Conservation (phyloP, 441 rosid species). For the Corymbia calophylla region DNA sequence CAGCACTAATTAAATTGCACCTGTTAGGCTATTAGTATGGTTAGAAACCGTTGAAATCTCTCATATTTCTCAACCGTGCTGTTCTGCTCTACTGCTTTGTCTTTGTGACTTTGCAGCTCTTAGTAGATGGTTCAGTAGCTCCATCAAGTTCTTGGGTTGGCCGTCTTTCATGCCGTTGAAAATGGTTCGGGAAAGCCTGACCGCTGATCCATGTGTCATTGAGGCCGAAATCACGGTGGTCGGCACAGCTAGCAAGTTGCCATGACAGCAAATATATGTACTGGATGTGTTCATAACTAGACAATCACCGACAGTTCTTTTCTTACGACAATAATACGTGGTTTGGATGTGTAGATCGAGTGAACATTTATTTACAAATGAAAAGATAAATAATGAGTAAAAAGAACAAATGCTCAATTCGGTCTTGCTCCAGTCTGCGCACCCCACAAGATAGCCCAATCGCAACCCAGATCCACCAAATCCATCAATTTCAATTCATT, state of each 20-base stretch:
- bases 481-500: too few species aligned
- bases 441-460: too few species aligned
- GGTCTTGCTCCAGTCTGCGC: too few species aligned
- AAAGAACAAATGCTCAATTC: too few species aligned
- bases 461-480: too few species aligned
- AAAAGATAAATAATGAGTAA: too few species aligned
- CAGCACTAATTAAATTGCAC: not conserved
- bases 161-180: not conserved
- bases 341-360: too few species aligned
- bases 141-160: rapidly evolving
- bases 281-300: not conserved
- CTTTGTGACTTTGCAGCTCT: not conserved
- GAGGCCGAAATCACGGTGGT: not conserved
- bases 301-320: not conserved
- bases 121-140: not conserved
- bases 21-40: not conserved
- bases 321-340: not conserved
- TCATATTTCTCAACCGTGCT: not conserved
- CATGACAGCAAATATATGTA: not conserved
- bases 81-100: not conserved
- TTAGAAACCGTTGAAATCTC: rapidly evolving
- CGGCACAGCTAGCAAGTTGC: not conserved
- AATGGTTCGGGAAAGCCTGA: rapidly evolving
- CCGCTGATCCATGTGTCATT: not conserved
- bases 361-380: too few species aligned